These are phyloP conservation scores for Dictyostelium gargantuum DNA, from an alignment of 208 protist species.

Conservation along the genomic window DNA sequence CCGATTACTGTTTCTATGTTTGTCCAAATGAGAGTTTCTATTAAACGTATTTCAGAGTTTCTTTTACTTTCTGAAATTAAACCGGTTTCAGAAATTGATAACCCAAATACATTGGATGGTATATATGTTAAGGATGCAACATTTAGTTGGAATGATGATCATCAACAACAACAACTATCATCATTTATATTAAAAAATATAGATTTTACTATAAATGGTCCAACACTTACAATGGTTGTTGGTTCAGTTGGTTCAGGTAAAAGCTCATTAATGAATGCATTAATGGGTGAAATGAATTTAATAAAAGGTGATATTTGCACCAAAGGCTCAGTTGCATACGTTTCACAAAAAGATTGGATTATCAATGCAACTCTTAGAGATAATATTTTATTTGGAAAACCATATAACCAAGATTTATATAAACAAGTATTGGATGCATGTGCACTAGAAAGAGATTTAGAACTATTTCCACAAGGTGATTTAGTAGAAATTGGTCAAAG, in stretches of 20 bases:
- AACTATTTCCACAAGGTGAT: conserved; percentile 67
- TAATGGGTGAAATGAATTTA: conserved; percentile 61
- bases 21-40: background rate
- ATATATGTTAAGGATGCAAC: background rate
- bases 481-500: conserved; percentile 78
- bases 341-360: conserved; percentile 90
- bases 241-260: conserved; percentile 67
- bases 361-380: conserved; percentile 86
- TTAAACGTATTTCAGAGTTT: conserved; percentile 1
- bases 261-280: background rate
- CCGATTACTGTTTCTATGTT: conserved; percentile 33
- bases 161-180: background rate
- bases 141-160: background rate
- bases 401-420: conserved; percentile 80
- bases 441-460: conserved; percentile 68
- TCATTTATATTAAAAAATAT: background rate
- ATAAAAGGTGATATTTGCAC: conserved; percentile 60
- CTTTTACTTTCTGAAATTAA: conserved; percentile 7
- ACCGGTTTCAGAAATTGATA: background rate
- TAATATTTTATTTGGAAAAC: conserved; percentile 90
- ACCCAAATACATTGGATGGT: background rate
- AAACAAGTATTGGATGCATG: conserved; percentile 60
- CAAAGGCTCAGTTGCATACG: conserved; percentile 83
- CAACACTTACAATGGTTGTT: conserved; percentile 50
- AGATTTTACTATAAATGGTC: background rate